Percentiles rank a stretch among this genome's conserved stretches.
These are phyloP conservation scores for Metschnikowia lochheadii DNA, from an alignment of 805 yeast genomes.

Conservation along the genomic window DNA sequence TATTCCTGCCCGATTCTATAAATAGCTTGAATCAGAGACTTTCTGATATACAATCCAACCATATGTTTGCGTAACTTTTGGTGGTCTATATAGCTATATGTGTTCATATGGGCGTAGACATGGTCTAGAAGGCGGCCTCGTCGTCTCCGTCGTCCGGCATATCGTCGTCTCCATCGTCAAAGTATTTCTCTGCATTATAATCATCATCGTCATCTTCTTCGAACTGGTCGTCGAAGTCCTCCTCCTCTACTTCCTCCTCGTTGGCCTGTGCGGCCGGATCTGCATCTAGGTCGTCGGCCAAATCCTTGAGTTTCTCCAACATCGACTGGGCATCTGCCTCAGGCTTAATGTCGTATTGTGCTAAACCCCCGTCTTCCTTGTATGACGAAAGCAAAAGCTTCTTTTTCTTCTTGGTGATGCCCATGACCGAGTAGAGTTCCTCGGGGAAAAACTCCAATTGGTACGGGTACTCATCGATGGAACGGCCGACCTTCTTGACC, in stretches of 20 bases:
- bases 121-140: conserved; percentile 60
- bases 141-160: conserved; percentile 60
- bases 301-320: conserved; percentile 34
- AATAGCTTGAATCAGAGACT: too few relatives aligned
- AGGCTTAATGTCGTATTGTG: conserved; percentile 26
- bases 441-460: conserved; percentile 66
- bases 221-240: conserved; percentile 62
- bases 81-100: too few relatives aligned
- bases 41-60: neutral
- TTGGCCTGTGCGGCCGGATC: conserved; percentile 41
- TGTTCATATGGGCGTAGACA: neutral
- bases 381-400: conserved; percentile 43
- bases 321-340: conserved; percentile 35
- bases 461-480: conserved; percentile 77
- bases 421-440: conserved; percentile 72
- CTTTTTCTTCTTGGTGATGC: conserved; percentile 51
- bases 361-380: conserved; percentile 36
- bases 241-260: conserved; percentile 35
- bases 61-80: neutral
- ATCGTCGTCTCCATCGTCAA: conserved; percentile 68
- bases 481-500: conserved; percentile 63
- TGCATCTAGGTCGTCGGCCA: conserved; percentile 45
- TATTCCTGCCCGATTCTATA: too few relatives aligned
- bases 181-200: conserved; percentile 75
- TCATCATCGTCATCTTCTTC: conserved; percentile 76